A percentile compares a stretch with the other conserved stretches of the same genome.
phyloP scores from a whole-genome alignment of 495 filamentous ascomycete genomes.

The Durotheca rogersii region DNA sequence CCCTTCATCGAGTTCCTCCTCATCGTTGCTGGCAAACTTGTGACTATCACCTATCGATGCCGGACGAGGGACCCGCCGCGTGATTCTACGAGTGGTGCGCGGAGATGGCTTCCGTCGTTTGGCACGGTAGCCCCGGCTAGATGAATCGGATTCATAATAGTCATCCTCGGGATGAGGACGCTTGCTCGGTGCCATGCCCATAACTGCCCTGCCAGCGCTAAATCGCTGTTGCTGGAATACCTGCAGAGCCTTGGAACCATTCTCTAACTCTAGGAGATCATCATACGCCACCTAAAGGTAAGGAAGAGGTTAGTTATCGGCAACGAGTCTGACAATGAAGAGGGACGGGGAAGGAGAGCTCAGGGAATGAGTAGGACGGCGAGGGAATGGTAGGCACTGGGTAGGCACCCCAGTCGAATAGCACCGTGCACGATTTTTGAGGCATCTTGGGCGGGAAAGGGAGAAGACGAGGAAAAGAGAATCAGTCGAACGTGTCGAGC shows the following conservation, averaged over 20 bases:
- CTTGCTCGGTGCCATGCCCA: slow-evolving; percentile 6
- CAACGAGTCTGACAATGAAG: slow-evolving; percentile 21
- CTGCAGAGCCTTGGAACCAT: slow-evolving; percentile 9
- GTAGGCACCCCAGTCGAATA: background rate
- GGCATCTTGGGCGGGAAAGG: background rate
- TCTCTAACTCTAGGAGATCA: slow-evolving; percentile 10
- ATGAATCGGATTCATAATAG: slow-evolving; percentile 36
- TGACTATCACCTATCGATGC: slow-evolving; percentile 11
- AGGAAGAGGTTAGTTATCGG: slow-evolving; percentile 22
- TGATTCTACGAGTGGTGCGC: slow-evolving; percentile 16
- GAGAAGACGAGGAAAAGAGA: background rate
- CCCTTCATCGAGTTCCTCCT: slow-evolving; percentile 6
- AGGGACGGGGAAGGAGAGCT: slow-evolving; percentile 1
- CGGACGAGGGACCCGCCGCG: slow-evolving; percentile 29
- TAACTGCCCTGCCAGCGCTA: background rate
- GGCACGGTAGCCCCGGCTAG: slow-evolving; percentile 2
- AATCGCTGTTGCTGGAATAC: slow-evolving; percentile 3
- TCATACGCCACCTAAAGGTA: slow-evolving; percentile 16
- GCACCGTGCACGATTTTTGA: background rate
- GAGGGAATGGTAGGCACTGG: background rate
- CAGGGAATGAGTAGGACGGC: background rate
- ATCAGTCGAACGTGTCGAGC: background rate
- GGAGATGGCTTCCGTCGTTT: slow-evolving; percentile 4
- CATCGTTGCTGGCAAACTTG: background rate
- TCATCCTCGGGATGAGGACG: slow-evolving; percentile 30